Conservation (phyloP, 108 stramenopile genomes). For the Licmophora abbreviata region DNA sequence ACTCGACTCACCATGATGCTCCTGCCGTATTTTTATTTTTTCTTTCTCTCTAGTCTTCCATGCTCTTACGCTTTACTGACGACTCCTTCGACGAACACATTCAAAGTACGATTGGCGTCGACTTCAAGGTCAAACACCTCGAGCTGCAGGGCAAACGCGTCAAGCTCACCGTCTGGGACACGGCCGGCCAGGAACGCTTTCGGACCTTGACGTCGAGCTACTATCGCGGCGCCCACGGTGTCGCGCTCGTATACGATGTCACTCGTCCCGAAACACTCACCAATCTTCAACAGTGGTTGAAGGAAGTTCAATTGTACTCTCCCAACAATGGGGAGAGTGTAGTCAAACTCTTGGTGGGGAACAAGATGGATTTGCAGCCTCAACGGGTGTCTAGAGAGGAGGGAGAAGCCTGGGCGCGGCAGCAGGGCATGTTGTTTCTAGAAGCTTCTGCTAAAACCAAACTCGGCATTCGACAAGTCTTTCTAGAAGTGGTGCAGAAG, state of each 20-base stretch:
- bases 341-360: slow-evolving; percentile 95
- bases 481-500: slow-evolving; percentile 94
- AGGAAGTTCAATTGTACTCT: slow-evolving; percentile 94
- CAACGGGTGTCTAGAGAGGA: slow-evolving; percentile 67
- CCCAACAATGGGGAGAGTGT: slow-evolving; percentile 93
- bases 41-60: slow-evolving; percentile 55
- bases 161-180: slow-evolving; percentile 96
- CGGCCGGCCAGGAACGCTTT: slow-evolving; percentile 98
- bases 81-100: slow-evolving; percentile 97
- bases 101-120: slow-evolving; percentile 95
- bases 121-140: slow-evolving; percentile 93
- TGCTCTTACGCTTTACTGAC: slow-evolving; percentile 97
- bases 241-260: slow-evolving; percentile 97
- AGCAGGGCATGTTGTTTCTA: slow-evolving; percentile 93
- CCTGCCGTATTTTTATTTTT: not conserved
- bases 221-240: slow-evolving; percentile 99
- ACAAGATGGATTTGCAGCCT: slow-evolving; percentile 91
- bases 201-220: slow-evolving; percentile 96
- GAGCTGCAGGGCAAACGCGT: slow-evolving; percentile 82
- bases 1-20: too few relatives aligned
- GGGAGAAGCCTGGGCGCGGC: slow-evolving; percentile 92
- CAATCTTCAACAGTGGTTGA: slow-evolving; percentile 94
- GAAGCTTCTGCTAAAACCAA: slow-evolving; percentile 94
- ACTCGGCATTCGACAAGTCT: slow-evolving; percentile 85
- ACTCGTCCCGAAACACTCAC: slow-evolving; percentile 97